A percentile compares a stretch with the other conserved stretches of the same genome.
Conservation (phyloP, 2,329 filamentous ascomycete species). For the Neoscytalidium dimidiatum region DNA sequence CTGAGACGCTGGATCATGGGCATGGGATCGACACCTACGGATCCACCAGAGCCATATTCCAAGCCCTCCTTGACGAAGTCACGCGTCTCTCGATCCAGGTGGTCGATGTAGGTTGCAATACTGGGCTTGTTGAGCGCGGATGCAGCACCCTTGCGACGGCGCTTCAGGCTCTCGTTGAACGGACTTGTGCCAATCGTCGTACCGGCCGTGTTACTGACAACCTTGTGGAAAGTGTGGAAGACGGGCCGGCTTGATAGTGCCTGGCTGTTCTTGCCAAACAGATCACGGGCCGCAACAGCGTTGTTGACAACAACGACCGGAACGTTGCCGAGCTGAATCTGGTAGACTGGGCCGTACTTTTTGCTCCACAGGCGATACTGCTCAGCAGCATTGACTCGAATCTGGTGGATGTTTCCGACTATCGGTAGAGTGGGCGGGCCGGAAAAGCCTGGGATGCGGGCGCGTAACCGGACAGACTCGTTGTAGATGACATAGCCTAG, state of each 20-base stretch:
- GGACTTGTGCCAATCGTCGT: constrained; percentile 70
- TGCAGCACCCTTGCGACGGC: constrained; percentile 65
- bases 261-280: constrained; percentile 46
- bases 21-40: constrained; percentile 62
- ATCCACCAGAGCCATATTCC: constrained; percentile 58
- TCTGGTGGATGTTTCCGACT: constrained; percentile 46
- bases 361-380: constrained; percentile 47
- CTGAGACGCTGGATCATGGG: constrained; percentile 67
- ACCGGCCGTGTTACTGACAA: constrained; percentile 65
- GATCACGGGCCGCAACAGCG: constrained; percentile 41
- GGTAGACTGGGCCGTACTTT: constrained; percentile 45
- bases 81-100: constrained; percentile 64
- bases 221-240: constrained; percentile 51
- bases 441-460: constrained; percentile 39
- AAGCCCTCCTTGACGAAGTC: constrained; percentile 64
- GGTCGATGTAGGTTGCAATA: constrained; percentile 62
- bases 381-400: constrained; percentile 45
- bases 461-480: constrained; percentile 37
- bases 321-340: constrained; percentile 49
- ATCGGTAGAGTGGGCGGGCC: constrained; percentile 43
- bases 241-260: constrained; percentile 45
- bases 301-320: constrained; percentile 48
- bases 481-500: constrained; percentile 39
- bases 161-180: constrained; percentile 65
- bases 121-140: constrained; percentile 67